Conservation (phyloP, 208 protist species). For the Acanthamoeba castellanii region DNA sequence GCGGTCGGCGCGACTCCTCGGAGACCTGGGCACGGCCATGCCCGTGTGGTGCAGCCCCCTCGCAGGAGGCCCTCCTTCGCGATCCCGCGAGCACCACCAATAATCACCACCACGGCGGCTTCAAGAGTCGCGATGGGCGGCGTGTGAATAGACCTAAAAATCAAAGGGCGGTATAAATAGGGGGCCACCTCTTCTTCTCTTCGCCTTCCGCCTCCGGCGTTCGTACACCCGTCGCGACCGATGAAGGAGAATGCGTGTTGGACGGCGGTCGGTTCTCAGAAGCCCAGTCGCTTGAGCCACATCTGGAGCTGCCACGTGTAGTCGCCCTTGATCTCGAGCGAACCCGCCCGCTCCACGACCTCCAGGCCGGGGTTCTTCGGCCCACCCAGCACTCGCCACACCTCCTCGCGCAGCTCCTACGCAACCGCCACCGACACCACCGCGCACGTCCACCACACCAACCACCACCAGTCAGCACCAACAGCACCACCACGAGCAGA, state of each 20-base stretch:
- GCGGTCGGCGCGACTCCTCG: neutral
- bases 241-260: neutral
- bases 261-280: neutral
- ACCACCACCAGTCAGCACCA: too few relatives aligned
- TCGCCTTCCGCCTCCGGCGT: too few relatives aligned
- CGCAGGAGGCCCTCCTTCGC: too few relatives aligned
- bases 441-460: too few relatives aligned
- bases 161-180: too few relatives aligned
- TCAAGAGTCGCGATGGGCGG: too few relatives aligned
- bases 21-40: neutral
- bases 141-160: too few relatives aligned
- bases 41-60: neutral
- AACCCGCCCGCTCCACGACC: constrained; percentile 46
- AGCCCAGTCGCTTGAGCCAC: constrained; percentile 63
- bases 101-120: too few relatives aligned
- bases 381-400: constrained; percentile 29
- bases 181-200: too few relatives aligned
- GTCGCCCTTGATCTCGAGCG: constrained; percentile 66
- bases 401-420: constrained; percentile 55
- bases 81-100: too few relatives aligned
- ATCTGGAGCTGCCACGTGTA: constrained; percentile 54
- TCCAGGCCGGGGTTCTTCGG: neutral
- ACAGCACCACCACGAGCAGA: too few relatives aligned
- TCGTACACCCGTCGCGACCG: neutral
- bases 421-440: neutral